phyloP scores from a whole-genome alignment of 805 yeast species.

The Clavispora asparagi region DNA sequence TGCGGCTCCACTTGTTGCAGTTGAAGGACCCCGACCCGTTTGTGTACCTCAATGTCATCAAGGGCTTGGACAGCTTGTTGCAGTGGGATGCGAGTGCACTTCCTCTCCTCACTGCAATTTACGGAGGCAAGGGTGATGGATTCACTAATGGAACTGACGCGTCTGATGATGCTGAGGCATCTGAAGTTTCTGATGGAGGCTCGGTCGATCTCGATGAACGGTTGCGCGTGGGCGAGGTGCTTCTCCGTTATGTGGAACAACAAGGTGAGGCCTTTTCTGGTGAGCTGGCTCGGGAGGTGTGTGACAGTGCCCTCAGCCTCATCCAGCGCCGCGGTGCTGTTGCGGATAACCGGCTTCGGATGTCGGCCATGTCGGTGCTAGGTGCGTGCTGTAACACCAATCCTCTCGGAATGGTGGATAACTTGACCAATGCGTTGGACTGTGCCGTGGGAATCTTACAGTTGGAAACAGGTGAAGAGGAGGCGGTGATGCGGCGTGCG shows the following conservation, averaged over 20 bases:
- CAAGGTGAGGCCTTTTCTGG: slow-evolving; percentile 48
- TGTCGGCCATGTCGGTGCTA: slow-evolving; percentile 85
- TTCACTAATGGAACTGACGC: too few species aligned
- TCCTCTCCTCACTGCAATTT: slow-evolving; percentile 33
- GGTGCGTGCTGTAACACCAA: slow-evolving; percentile 62
- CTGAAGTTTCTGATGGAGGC: background rate
- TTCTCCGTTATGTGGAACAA: slow-evolving; percentile 51
- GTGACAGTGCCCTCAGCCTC: slow-evolving; percentile 36
- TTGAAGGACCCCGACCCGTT: slow-evolving; percentile 80
- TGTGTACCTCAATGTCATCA: slow-evolving; percentile 78
- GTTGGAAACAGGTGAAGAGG: slow-evolving; percentile 43
- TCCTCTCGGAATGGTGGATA: slow-evolving; percentile 46
- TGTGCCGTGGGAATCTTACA: slow-evolving; percentile 71
- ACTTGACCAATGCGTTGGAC: slow-evolving; percentile 59
- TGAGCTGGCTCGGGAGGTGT: slow-evolving; percentile 35
- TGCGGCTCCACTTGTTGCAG: slow-evolving; percentile 58
- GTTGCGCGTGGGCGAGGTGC: slow-evolving; percentile 79
- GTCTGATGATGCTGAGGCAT: too few species aligned
- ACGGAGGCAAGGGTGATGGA: slow-evolving; percentile 15
- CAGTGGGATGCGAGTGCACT: slow-evolving; percentile 34
- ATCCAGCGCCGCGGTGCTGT: slow-evolving; percentile 29
- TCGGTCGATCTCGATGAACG: slow-evolving; percentile 53
- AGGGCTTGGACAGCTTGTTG: slow-evolving; percentile 64
- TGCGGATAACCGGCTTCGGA: slow-evolving; percentile 58
- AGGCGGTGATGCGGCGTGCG: slow-evolving; percentile 65